Percentiles rank a stretch among this genome's conserved stretches.
phyloP scores from a whole-genome alignment of 495 filamentous ascomycete species.

The Xylaria flabelliformis region DNA sequence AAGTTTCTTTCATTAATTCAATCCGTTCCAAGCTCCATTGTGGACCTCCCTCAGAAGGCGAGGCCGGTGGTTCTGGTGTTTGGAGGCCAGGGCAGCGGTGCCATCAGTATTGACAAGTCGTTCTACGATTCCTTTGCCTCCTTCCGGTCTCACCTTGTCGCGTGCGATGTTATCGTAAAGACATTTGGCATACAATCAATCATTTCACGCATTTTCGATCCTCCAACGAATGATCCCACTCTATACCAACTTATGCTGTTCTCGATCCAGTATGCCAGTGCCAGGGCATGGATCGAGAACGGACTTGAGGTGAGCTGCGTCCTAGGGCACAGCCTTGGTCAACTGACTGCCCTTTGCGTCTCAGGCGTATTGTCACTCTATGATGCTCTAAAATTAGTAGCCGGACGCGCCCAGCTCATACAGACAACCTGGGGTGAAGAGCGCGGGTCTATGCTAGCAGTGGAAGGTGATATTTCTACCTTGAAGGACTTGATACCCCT shows the following conservation, averaged over 20 bases:
- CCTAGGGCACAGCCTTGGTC: slow-evolving; percentile 62
- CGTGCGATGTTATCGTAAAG: slow-evolving; percentile 28
- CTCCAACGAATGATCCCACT: slow-evolving; percentile 46
- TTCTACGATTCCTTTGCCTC: background rate
- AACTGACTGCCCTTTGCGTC: slow-evolving; percentile 54
- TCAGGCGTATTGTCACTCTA: slow-evolving; percentile 35
- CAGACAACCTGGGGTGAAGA: slow-evolving; percentile 54
- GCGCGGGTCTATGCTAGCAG: slow-evolving; percentile 55
- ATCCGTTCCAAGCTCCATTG: background rate
- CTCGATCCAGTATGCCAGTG: slow-evolving; percentile 56
- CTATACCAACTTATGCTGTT: slow-evolving; percentile 55
- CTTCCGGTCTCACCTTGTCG: background rate
- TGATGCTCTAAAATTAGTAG: slow-evolving; percentile 47
- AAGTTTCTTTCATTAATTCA: background rate
- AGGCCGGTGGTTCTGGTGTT: background rate
- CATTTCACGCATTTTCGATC: slow-evolving; percentile 57
- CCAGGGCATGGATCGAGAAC: slow-evolving; percentile 57
- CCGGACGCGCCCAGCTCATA: slow-evolving; percentile 53
- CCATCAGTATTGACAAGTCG: background rate
- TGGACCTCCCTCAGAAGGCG: background rate
- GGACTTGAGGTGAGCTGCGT: slow-evolving; percentile 47
- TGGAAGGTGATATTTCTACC: slow-evolving; percentile 30
- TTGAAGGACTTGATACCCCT: slow-evolving; percentile 33
- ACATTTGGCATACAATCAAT: slow-evolving; percentile 46
- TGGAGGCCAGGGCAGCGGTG: background rate